Evolutionary conservation across 768 basidiomycete species (phyloP), one percentile per base, ranked within the genome.

Genomic region (Porphyrellus cyaneotinctus): DNA sequence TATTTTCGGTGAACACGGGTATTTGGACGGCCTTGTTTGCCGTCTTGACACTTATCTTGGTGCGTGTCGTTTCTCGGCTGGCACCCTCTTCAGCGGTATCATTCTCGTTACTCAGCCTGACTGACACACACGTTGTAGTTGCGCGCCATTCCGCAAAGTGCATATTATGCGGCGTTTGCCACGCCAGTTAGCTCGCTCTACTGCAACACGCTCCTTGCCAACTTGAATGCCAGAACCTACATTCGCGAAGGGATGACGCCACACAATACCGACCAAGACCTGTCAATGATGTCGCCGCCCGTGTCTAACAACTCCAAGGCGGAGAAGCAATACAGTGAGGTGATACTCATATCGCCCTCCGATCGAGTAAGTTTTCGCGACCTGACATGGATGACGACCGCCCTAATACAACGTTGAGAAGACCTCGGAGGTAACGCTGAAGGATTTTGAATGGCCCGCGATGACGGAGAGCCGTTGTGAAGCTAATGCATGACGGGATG

Each of bases 21-120:
- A 74, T 82, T 15, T 78, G 76, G 15, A 73, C 80, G 15, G 82
- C 84, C 52, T 75, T 77, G 0, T 66, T 62, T 6, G 68, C 75
- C 9, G 12, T 51, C n/a, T 10, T 56, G 17, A 5, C 31, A 1
- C 4, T 33, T 11, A 48, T 53, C 28, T 17, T 59, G 20, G 59
- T 61, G 26, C 20, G 60, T 53, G 6, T 11, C 12, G 14, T 24
- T 46, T 9, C 3, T 36, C 32, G 10, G 9, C 20, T 11, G 6
- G 9, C 15, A 6, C 22, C 9, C 30, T 33, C 4, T 1, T 28
- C 26, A 28, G 26, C 26, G n/a, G n/a, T n/a, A n/a, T 28, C 26
- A 28, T 28, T 28, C 26, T n/a, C n/a, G n/a, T n/a, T 43, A 11
- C 9, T 9, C 10, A 2, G 5, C 11, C 18, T 37, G 4, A 36